A percentile compares a stretch with the other conserved stretches of the same genome.
Conservation (phyloP, 2,329 filamentous ascomycete species). For the Laburnicola sp. region DNA sequence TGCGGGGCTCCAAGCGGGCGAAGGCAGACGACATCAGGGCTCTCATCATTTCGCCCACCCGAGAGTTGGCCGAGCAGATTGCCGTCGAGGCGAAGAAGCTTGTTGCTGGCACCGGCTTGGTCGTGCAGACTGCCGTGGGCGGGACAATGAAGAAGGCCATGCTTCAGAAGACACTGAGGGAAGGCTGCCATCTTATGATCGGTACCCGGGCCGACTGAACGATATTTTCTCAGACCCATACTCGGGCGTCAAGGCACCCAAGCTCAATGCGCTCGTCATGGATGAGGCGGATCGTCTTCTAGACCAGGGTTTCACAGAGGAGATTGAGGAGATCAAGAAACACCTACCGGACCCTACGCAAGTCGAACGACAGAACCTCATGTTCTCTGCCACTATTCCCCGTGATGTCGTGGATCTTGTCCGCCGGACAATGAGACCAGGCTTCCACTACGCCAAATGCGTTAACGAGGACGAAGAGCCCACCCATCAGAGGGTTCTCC, state of each 20-base stretch:
- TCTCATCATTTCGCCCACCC: slow-evolving; percentile 64
- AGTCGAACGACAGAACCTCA: slow-evolving; percentile 80
- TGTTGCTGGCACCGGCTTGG: slow-evolving; percentile 65
- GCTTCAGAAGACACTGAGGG: slow-evolving; percentile 66
- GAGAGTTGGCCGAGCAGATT: slow-evolving; percentile 67
- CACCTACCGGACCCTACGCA: slow-evolving; percentile 64
- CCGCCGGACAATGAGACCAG: slow-evolving; percentile 72
- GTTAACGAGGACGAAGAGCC: slow-evolving; percentile 78
- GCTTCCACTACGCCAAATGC: slow-evolving; percentile 91
- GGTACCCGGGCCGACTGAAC: slow-evolving; percentile 83
- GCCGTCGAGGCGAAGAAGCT: slow-evolving; percentile 73
- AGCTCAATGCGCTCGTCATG: slow-evolving; percentile 62
- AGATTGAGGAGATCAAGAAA: slow-evolving; percentile 53
- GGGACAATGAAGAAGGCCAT: slow-evolving; percentile 77
- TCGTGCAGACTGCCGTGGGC: slow-evolving; percentile 81
- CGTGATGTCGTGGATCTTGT: slow-evolving; percentile 80
- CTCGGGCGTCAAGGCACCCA: slow-evolving; percentile 66
- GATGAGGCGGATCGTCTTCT: slow-evolving; percentile 70
- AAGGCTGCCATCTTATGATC: slow-evolving; percentile 87
- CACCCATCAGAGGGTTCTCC: slow-evolving; percentile 83
- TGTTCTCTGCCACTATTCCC: slow-evolving; percentile 94
- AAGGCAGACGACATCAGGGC: slow-evolving; percentile 59
- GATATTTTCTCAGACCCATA: slow-evolving; percentile 73
- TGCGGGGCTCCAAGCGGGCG: slow-evolving; percentile 46
- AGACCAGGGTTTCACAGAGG: slow-evolving; percentile 58